These are phyloP conservation scores for Diaporthe australafricana DNA, from an alignment of 2,329 filamentous ascomycete genomes.

Conservation along the genomic window DNA sequence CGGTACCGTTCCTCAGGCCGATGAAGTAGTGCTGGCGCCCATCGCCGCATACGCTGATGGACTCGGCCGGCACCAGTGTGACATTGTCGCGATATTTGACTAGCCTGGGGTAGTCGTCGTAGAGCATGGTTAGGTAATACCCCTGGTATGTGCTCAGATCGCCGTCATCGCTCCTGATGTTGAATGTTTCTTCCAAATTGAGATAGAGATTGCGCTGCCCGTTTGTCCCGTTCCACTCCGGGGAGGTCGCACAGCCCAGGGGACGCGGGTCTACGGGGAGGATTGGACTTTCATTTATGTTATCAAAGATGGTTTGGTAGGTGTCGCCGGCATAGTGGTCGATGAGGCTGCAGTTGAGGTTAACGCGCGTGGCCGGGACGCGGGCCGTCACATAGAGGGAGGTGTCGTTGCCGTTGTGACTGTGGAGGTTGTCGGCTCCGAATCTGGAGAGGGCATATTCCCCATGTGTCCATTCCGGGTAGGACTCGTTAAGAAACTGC, in stretches of 20 bases:
- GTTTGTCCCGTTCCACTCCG: background rate
- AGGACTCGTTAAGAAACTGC: background rate
- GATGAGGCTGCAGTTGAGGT: background rate
- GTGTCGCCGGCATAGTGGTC: background rate
- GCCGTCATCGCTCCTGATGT: background rate
- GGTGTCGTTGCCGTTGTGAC: background rate
- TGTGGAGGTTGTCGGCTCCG: background rate
- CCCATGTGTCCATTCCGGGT: background rate
- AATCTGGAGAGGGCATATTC: background rate
- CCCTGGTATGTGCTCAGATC: background rate
- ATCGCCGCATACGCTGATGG: background rate
- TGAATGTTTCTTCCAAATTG: rapidly evolving
- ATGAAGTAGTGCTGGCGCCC: background rate
- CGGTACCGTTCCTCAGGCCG: background rate
- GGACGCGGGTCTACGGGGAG: background rate
- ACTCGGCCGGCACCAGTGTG: rapidly evolving
- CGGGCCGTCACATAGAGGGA: background rate
- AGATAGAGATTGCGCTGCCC: background rate
- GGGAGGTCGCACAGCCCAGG: background rate
- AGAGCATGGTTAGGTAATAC: background rate
- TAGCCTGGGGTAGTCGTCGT: background rate
- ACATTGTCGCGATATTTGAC: background rate
- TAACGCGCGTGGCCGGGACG: background rate
- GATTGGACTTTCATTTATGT: too few species aligned
- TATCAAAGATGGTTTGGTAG: too few species aligned